Evolutionary conservation across 2,329 filamentous ascomycete species (phyloP), one percentile per base, ranked within the genome.

Genomic region (Tolypocladium nubicola): DNA sequence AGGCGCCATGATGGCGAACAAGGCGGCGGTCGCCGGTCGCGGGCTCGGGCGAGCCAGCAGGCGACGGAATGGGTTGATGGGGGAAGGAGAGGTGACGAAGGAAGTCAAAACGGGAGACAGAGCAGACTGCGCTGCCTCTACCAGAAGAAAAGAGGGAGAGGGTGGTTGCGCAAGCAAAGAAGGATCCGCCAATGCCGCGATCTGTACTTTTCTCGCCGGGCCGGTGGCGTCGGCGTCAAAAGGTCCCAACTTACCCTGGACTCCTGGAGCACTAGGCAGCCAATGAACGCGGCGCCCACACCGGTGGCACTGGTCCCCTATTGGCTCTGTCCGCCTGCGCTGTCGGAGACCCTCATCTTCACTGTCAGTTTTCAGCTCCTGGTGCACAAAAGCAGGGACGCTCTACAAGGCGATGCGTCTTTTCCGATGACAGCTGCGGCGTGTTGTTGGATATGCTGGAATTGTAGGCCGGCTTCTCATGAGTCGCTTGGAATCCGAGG

Each of bases 1-100:
- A 72, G 86, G 85, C 76, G 87, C 80, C 86, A 88, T 88, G 68
- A 53, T 21, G 47, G 21, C 38, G 38, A 39, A 39, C 38, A 39
- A 19, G 6, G 47, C 47, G 47, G 30, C 47, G 30, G 30, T 52
- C 47, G 47, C 47, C 47, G 47, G 47, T 37, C 47, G 47, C 47
- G 30, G 47, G 47, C 47, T 52, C 30, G 13, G 47, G 47, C 47
- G 47, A 52, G 47, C 47, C 47, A 33, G 47, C 30, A 52, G 47
- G 47, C 47, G 47, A 52, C 30, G 10, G 11, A n/a, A 37, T 30
- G 47, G 47, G 10, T 26, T 6, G 4, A 21, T 4, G 16, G 26
- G 26, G 30, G 26, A 37, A 21, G 30, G 21, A 21, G 47, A 35
- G 19, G 30, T 14, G 47, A 37, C 30, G 30, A 35, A 11, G 30